Conservation (phyloP, 805 yeast genomes). For the Starmerella apis region DNA sequence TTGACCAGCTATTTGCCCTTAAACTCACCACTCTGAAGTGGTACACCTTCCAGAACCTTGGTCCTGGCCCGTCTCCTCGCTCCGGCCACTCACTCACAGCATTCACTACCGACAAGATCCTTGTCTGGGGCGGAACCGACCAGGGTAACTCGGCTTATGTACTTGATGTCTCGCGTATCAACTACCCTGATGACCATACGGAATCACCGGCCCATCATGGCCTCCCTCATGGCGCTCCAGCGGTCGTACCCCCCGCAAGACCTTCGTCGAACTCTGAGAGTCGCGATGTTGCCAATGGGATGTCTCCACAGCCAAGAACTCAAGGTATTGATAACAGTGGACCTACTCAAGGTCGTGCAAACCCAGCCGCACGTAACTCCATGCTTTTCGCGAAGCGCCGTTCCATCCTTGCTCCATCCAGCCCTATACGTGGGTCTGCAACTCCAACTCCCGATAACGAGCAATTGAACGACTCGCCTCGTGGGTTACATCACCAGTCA, state of each 20-base stretch:
- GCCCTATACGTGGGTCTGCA: constrained; percentile 11
- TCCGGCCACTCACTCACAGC: constrained; percentile 86
- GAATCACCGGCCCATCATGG: background rate
- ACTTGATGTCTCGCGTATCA: constrained; percentile 45
- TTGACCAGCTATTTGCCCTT: constrained; percentile 59
- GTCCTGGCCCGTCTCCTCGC: constrained; percentile 64
- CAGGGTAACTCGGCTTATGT: constrained; percentile 52
- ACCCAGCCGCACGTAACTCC: constrained; percentile 27
- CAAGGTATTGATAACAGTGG: constrained; percentile 17
- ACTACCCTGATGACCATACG: constrained; percentile 33
- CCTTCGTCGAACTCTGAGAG: background rate
- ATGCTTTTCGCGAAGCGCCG: constrained; percentile 25
- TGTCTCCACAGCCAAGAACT: constrained; percentile 2
- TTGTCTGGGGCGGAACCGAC: constrained; percentile 78
- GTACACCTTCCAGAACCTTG: constrained; percentile 50
- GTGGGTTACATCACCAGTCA: background rate
- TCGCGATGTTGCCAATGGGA: background rate
- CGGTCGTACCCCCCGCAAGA: background rate
- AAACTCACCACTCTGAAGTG: constrained; percentile 63
- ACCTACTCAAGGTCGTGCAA: constrained; percentile 24
- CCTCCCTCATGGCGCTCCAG: background rate
- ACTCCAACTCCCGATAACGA: background rate
- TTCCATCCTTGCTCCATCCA: constrained; percentile 19
- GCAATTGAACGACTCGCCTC: background rate
- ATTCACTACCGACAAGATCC: constrained; percentile 52